Base-by-base conservation (phyloP, 2,329 filamentous ascomycete genomes). In the Alternaria tenuissima region DNA sequence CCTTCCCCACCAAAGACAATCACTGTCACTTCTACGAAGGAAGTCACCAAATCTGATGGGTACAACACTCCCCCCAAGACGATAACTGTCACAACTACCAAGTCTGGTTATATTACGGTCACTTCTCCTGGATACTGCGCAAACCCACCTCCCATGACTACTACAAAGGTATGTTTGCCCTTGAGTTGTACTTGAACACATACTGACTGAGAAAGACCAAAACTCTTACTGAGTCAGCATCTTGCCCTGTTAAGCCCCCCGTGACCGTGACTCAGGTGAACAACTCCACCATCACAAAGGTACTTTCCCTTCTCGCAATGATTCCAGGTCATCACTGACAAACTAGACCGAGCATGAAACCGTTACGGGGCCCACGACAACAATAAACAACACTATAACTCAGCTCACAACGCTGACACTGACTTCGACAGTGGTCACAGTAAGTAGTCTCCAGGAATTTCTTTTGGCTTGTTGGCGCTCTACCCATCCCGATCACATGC, bases 351-450 rank as follows among this genome's bases (percentile, higher is more conserved):
- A 52, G 34, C 24, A 44, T 26, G 48, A 30, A n/a, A 43, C 48
- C 2, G 34, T 59, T 12, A 24, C 42, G 8, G 62, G 60, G 1
- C 55, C 58, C 12, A 61, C 52, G 7, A 54, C 49, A 4, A 66
- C 61, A 2, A 16, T 59, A 22, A 66, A 64, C 26, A 64, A 57
- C 28, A 68, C 65, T 3, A 51, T 63, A 16, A 68, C 62, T 7
- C 39, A 63, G 28, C 26, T 26, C 26, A 59, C 49, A 4, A 69
- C 63, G 9, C 52, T 62, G 63, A 72, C 65, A 3, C 49, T 57
- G n/a, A 70, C 55, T 2, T 55, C 64, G 8, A 72, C 68, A 4
- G 54, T 61, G 9, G 53, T 72, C 9, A 66, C 68, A 11, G 66
- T 68, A 64, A 36, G 66, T 39, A 5, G 2, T 28, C 5, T 24